These are phyloP conservation scores for Ephemerocybe angulata DNA, from an alignment of 768 basidiomycete species.

Conservation along the genomic window DNA sequence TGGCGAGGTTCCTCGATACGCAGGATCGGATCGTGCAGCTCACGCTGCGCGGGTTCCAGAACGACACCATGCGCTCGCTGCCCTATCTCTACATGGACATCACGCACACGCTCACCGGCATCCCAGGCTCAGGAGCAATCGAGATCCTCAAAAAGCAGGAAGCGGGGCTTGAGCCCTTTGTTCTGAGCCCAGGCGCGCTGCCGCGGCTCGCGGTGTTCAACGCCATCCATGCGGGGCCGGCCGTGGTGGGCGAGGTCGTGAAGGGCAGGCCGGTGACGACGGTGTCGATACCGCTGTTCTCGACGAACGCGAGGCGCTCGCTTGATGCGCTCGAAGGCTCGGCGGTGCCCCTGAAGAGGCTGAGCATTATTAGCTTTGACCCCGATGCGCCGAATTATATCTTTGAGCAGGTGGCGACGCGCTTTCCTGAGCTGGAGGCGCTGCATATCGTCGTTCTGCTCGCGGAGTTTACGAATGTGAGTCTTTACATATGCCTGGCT, in stretches of 20 bases:
- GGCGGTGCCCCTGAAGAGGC: slow-evolving; percentile 37
- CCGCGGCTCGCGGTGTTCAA: slow-evolving; percentile 49
- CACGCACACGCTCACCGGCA: too few species aligned
- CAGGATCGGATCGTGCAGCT: slow-evolving; percentile 50
- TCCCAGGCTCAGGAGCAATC: slow-evolving; percentile 13
- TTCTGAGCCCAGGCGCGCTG: slow-evolving; percentile 38
- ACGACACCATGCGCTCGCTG: slow-evolving; percentile 19
- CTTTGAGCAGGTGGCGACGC: slow-evolving; percentile 42
- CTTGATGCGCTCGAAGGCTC: slow-evolving; percentile 43
- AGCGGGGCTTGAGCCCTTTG: slow-evolving; percentile 21
- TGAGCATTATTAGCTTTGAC: slow-evolving; percentile 61
- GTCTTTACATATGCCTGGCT: slow-evolving; percentile 19
- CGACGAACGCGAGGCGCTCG: slow-evolving; percentile 33
- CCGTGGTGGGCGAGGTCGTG: slow-evolving; percentile 43
- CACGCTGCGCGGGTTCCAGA: slow-evolving; percentile 51
- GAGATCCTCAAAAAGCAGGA: slow-evolving; percentile 12
- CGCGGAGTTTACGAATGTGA: slow-evolving; percentile 43
- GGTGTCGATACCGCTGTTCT: slow-evolving; percentile 52
- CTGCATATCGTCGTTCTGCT: slow-evolving; percentile 58
- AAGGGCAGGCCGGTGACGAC: slow-evolving; percentile 44
- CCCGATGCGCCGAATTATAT: slow-evolving; percentile 40
- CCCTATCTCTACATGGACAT: slow-evolving; percentile 20
- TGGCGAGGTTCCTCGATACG: slow-evolving; percentile 49
- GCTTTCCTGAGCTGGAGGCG: slow-evolving; percentile 52
- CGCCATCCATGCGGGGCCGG: slow-evolving; percentile 49